phyloP scores from a whole-genome alignment of 768 basidiomycete species.

The Tylopilus cervinicoccineus region DNA sequence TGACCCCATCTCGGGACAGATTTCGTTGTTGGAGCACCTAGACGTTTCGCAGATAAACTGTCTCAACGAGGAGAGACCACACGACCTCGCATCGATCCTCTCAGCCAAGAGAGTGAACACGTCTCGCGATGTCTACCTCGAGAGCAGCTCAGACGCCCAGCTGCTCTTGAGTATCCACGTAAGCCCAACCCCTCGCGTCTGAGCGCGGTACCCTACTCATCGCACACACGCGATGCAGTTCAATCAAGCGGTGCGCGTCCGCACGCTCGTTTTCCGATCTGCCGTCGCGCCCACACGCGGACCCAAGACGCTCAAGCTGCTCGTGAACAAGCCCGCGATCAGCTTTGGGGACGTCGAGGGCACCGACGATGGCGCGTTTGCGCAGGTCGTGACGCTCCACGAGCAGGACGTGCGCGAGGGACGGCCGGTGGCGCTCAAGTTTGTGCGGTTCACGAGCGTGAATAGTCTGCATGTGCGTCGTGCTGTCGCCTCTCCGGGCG shows the following conservation, averaged over 20 bases:
- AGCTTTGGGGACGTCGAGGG: slow-evolving; percentile 66
- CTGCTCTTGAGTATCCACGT: slow-evolving; percentile 66
- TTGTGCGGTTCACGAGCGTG: slow-evolving; percentile 67
- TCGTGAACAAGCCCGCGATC: slow-evolving; percentile 54
- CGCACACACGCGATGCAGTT: slow-evolving; percentile 40
- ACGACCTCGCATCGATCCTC: slow-evolving; percentile 53
- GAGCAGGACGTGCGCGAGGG: slow-evolving; percentile 44
- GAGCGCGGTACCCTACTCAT: too few relatives aligned
- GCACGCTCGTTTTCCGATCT: slow-evolving; percentile 51
- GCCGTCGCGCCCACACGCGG: slow-evolving; percentile 37
- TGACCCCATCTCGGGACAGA: slow-evolving; percentile 29
- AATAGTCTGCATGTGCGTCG: slow-evolving; percentile 55
- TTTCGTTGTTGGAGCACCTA: slow-evolving; percentile 54
- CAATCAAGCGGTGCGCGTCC: slow-evolving; percentile 63
- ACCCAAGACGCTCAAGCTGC: slow-evolving; percentile 59
- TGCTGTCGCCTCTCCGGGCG: not conserved
- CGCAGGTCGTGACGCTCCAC: slow-evolving; percentile 54
- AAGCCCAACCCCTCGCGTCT: too few relatives aligned
- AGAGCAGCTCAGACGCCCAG: slow-evolving; percentile 73
- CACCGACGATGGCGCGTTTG: slow-evolving; percentile 43
- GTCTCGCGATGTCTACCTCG: slow-evolving; percentile 41
- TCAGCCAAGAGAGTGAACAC: slow-evolving; percentile 42
- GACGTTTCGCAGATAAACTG: slow-evolving; percentile 61
- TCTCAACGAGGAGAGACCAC: slow-evolving; percentile 56
- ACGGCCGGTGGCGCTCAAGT: slow-evolving; percentile 49